Base-by-base conservation (phyloP, 148 eudicot genomes). In the Rhododendron griersonianum region DNA sequence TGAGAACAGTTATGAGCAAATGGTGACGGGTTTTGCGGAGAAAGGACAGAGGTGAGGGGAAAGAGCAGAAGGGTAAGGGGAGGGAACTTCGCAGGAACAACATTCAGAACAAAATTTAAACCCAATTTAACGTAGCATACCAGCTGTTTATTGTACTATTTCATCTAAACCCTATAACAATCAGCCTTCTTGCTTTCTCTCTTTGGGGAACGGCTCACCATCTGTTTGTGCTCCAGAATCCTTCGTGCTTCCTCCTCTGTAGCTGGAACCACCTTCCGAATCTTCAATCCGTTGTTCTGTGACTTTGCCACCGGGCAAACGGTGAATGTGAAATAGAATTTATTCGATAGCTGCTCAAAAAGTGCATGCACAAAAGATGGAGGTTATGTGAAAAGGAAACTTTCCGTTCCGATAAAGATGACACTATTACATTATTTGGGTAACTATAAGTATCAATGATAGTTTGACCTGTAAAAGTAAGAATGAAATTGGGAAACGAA, bases 321-420 rank as follows among this genome's bases (percentile, higher is more conserved):
- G 1, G 98, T 96, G 91, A 96, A 96, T 14, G 98, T 93, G 93
- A 96, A 96, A 91, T 95, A 91, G 88, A 96, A 96, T 84, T 88
- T 93, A 89, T 96, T 96, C 33, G 98, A 96, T 39, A 95, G 94
- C 98, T 96, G 92, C 85, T 65, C 74, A 67, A 88, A 51, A 82
- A 63, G 67, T 10, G 35, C 19, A 63, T 2, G 37, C 5, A 55
- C 30, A n/a, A 37, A 51, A 39, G 41, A 18, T 7, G 41, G 8
- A n/a, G 57, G 44, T 83, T 25, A 48, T 48, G 10, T 3, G 21
- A 25, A 83, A 28, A 57, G 63, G 47, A 69, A 73, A 30, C 13
- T 80, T 59, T 41, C 41, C 45, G 55, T 71, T 71, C 61, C 83
- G 41, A 37, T 65, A 65, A 39, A 69, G 25, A 80, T 11, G 81